Evolutionary conservation across 176 grass and related monocot species (phyloP), one percentile per base, ranked within the genome.

Genomic region (Avena atlantica): DNA sequence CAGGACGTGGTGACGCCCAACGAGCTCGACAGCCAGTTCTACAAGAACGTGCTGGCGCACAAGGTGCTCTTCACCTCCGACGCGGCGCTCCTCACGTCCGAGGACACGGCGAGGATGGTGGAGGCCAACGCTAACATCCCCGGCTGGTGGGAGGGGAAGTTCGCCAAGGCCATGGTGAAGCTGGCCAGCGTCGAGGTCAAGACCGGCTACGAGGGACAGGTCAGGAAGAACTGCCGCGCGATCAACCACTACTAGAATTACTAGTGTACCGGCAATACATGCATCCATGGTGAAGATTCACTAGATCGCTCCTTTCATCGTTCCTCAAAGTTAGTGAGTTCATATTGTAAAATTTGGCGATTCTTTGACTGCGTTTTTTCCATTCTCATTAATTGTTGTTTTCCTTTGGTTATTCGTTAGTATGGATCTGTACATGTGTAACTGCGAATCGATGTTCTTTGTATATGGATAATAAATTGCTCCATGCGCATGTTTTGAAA

Each of bases 51-150:
- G 7, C 0, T 75, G 13, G 3, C 48, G 1, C 72, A 52, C 47
- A 75, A 12, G 47, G 72, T 75, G 72, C 72, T 75, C 47, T 75
- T 75, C 47, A 75, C 72, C 47, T 75, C 72, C 14, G 72, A 75
- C 72, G 72, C 47, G 21, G 72, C 47, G 6, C 72, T 75, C 72
- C 48, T 75, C 47, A 52, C 47, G 13, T 52, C 72, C 7, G 23
- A 15, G 3, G 47, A 29, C 47, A 75, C 72, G 13, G 47, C 72
- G 7, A 52, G 14, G 0, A 75, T 75, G 72, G 72, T 75, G 72
- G 23, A 2, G 47, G 47, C 51, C 47, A 75, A 75, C 47, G 72
- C 72, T 23, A 52, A 75, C 23, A 75, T 75, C 7, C 64, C 64
- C 14, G 64, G 64, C 14, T 67, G 64, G 64, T 67, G 64, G 64